Conservation (phyloP, 805 yeast species). For the Wickerhamomyces mucosus region DNA sequence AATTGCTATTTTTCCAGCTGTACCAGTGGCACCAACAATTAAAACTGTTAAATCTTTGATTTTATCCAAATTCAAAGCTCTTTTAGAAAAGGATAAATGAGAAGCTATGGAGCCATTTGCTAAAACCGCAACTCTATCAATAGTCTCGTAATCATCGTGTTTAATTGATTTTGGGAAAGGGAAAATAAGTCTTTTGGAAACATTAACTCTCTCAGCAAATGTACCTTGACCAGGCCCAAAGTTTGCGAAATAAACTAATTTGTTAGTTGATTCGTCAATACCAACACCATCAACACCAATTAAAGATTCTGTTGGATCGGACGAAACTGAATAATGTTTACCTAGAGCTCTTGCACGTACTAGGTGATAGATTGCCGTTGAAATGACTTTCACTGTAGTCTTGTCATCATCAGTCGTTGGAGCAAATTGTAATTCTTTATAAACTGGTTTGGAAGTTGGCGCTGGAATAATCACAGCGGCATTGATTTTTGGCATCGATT, state of each 20-base stretch:
- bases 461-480: too few relatives aligned
- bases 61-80: constrained; percentile 1
- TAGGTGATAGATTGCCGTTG: constrained; percentile 5
- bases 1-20: constrained; percentile 4
- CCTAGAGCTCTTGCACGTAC: constrained; percentile 6
- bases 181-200: too few relatives aligned
- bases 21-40: constrained; percentile 8
- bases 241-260: too few relatives aligned
- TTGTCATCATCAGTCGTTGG: neutral
- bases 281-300: constrained; percentile 8
- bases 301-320: neutral
- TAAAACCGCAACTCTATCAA: constrained; percentile 4
- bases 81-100: constrained; percentile 3
- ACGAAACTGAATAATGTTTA: constrained; percentile 4
- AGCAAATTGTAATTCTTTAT: too few relatives aligned
- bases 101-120: constrained; percentile 9
- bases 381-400: constrained; percentile 1
- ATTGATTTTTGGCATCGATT: too few relatives aligned
- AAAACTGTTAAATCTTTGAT: neutral
- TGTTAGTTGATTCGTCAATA: neutral
- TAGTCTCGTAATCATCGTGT: too few relatives aligned
- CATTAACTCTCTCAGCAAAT: too few relatives aligned
- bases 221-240: too few relatives aligned
- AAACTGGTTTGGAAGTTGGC: too few relatives aligned
- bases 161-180: too few relatives aligned